Conservation (phyloP, 805 yeast species). For the Wickerhamomyces mucosus region DNA sequence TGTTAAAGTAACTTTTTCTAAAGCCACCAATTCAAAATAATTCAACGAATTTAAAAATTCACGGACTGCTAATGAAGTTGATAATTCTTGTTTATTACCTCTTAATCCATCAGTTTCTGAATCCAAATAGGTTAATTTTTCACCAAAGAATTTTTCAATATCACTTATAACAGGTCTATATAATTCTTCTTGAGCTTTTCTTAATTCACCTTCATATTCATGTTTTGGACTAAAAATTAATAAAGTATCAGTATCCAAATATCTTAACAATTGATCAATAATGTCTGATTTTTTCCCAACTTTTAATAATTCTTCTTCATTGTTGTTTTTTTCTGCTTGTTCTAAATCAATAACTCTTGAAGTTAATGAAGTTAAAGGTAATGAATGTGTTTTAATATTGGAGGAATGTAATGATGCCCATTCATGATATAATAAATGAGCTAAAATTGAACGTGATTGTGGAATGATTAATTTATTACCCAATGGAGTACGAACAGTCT, state of each 20-base stretch:
- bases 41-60: slow-evolving; percentile 57
- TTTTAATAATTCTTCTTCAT: slow-evolving; percentile 44
- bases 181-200: slow-evolving; percentile 68
- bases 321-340: slow-evolving; percentile 26
- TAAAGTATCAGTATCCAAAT: slow-evolving; percentile 90
- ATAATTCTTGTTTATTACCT: slow-evolving; percentile 65
- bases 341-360: slow-evolving; percentile 80
- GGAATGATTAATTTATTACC: slow-evolving; percentile 70
- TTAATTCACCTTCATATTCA: slow-evolving; percentile 77
- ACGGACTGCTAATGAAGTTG: slow-evolving; percentile 50
- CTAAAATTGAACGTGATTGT: slow-evolving; percentile 45
- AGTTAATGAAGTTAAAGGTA: slow-evolving; percentile 82
- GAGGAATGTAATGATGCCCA: slow-evolving; percentile 70
- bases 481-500: slow-evolving; percentile 74
- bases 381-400: slow-evolving; percentile 61
- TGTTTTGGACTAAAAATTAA: slow-evolving; percentile 71
- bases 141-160: slow-evolving; percentile 48
- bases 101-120: slow-evolving; percentile 73
- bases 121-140: slow-evolving; percentile 51
- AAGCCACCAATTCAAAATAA: slow-evolving; percentile 73
- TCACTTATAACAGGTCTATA: slow-evolving; percentile 68
- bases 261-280: slow-evolving; percentile 55
- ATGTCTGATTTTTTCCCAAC: slow-evolving; percentile 51
- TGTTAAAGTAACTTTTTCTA: slow-evolving; percentile 81
- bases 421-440: slow-evolving; percentile 73